Evolutionary conservation across 2,329 filamentous ascomycete genomes (phyloP).

Genomic region (Diaporthe batatas): DNA sequence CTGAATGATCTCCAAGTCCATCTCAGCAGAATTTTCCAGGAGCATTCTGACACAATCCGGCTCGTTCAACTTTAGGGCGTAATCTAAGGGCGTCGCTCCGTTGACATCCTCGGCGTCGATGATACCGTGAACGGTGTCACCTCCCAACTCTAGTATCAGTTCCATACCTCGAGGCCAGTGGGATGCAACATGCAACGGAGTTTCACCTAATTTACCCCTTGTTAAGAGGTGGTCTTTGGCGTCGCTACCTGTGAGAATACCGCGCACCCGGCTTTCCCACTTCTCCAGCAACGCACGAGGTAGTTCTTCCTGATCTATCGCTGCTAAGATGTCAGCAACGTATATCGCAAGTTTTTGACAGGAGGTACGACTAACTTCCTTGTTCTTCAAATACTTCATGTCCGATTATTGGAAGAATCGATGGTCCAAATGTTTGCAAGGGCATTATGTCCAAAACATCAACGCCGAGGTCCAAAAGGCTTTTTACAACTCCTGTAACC

Average conservation of each 20-base stretch:
- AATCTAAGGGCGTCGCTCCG: constrained; percentile 3
- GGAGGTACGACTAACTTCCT: background rate
- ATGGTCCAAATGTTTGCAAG: background rate
- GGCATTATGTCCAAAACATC: constrained; percentile 7
- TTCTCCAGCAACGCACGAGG: background rate
- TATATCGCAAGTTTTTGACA: background rate
- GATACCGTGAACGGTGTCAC: background rate
- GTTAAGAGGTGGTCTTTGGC: background rate
- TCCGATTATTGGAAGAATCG: background rate
- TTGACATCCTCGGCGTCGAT: constrained; percentile 16
- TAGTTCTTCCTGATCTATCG: background rate
- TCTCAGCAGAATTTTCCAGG: background rate
- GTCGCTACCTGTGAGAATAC: background rate
- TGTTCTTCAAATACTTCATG: background rate
- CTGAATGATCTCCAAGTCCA: background rate
- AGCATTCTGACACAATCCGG: background rate
- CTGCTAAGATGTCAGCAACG: background rate
- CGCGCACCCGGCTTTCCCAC: background rate
- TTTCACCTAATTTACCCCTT: background rate
- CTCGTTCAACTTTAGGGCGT: constrained; percentile 2
- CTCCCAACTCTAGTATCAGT: background rate
- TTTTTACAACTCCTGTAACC: background rate
- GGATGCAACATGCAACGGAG: constrained; percentile 12
- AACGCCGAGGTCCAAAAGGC: constrained; percentile 1
- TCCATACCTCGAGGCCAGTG: constrained; percentile 2